phyloP scores from a whole-genome alignment of 495 filamentous ascomycete genomes.

The Sphaerosporella brunnea region DNA sequence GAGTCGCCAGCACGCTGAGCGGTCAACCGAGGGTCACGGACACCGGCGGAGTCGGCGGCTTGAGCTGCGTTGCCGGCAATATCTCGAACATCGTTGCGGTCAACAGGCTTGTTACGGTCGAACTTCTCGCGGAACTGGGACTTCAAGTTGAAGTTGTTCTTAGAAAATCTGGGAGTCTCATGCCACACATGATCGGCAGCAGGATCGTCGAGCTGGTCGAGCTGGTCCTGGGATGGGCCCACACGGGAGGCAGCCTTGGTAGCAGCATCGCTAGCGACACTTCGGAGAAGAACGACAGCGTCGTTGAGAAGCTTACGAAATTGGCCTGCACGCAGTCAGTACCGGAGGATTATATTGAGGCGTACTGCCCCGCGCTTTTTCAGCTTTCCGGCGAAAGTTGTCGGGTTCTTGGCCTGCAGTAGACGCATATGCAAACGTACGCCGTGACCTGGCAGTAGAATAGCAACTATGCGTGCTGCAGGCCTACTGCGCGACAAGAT shows the following conservation, averaged over 20 bases:
- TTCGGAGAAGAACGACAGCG: conserved; percentile 62
- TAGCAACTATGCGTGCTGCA: no score
- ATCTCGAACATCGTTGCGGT: conserved; percentile 34
- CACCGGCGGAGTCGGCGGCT: conserved; percentile 33
- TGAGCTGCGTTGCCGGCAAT: conserved; percentile 40
- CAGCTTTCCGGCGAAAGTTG: no score
- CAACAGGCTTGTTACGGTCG: conserved; percentile 40
- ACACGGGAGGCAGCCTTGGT: conserved; percentile 60
- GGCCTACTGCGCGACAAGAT: no score
- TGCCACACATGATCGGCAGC: conserved; percentile 90
- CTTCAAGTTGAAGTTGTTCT: conserved; percentile 50
- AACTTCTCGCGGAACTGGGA: conserved; percentile 42
- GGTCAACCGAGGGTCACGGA: conserved; percentile 34
- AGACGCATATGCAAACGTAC: no score
- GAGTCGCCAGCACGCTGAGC: conserved; percentile 30
- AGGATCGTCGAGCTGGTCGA: conserved; percentile 59
- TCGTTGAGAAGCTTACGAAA: conserved; percentile 44
- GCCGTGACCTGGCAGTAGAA: no score
- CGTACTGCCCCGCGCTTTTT: no score
- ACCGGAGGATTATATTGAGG: no score
- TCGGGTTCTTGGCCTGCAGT: no score
- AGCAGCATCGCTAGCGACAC: conserved; percentile 81
- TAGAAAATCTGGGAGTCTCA: conserved; percentile 62
- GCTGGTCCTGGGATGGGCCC: conserved; percentile 59
- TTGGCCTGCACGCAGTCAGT: conserved; percentile 12